Evolutionary conservation across 768 basidiomycete genomes (phyloP).

Genomic region (Tulasnella sp.): DNA sequence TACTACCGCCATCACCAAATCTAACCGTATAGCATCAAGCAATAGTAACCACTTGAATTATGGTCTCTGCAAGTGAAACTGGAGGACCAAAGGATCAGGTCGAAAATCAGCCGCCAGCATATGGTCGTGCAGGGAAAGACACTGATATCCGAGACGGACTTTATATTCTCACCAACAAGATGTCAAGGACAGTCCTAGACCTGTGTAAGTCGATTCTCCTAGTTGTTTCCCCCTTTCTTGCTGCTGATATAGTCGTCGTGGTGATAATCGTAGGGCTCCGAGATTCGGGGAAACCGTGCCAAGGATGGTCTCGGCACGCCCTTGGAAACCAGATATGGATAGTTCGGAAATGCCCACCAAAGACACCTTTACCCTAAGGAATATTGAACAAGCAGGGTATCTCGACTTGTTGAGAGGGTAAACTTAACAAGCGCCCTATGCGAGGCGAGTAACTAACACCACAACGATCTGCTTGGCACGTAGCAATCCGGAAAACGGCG

Average conservation of each 20-base stretch:
- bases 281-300: not conserved
- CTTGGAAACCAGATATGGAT: not conserved
- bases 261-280: not conserved
- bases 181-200: not conserved
- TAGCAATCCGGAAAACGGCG: too few species aligned
- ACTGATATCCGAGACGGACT: not conserved
- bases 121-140: not conserved
- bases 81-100: not conserved
- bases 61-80: not conserved
- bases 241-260: not conserved
- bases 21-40: not conserved
- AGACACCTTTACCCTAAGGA: too few species aligned
- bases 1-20: not conserved
- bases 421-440: too few species aligned
- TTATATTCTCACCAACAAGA: not conserved
- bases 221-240: not conserved
- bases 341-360: too few species aligned
- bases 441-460: too few species aligned
- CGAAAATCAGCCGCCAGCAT: not conserved
- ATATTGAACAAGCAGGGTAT: too few species aligned
- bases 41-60: not conserved
- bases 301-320: not conserved
- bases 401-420: too few species aligned
- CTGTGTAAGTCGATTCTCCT: not conserved
- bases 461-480: too few species aligned